These are phyloP conservation scores for Andrographis paniculata DNA, from an alignment of 305 asterid species.

Conservation along the genomic window DNA sequence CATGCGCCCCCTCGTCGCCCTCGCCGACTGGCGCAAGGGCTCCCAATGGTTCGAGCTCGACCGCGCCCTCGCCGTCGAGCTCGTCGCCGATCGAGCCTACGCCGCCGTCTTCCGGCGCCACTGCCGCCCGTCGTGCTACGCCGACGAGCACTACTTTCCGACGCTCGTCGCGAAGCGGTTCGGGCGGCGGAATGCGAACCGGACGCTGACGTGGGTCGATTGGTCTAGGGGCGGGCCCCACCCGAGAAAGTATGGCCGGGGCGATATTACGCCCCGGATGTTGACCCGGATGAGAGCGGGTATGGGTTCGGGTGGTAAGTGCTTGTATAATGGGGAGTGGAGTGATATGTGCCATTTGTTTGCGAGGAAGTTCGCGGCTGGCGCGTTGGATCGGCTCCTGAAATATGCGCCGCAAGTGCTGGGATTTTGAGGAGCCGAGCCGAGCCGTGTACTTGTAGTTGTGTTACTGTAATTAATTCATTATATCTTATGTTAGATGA, in stretches of 20 bases:
- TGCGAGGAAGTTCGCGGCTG: constrained; percentile 48
- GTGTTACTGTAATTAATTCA: neutral
- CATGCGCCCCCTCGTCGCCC: constrained; percentile 33
- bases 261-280: constrained; percentile 25
- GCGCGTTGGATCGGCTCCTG: constrained; percentile 35
- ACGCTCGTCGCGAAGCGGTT: constrained; percentile 28
- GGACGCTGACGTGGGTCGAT: constrained; percentile 59
- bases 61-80: constrained; percentile 34
- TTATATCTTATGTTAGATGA: no score
- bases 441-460: neutral
- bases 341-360: constrained; percentile 41
- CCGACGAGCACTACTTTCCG: constrained; percentile 61
- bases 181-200: constrained; percentile 28
- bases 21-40: constrained; percentile 43
- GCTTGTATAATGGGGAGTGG: constrained; percentile 37
- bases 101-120: constrained; percentile 23
- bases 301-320: neutral
- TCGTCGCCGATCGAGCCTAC: constrained; percentile 30
- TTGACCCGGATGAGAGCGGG: constrained; percentile 29
- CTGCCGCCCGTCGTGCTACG: constrained; percentile 43
- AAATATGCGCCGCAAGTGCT: constrained; percentile 34
- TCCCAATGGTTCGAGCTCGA: constrained; percentile 54
- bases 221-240: constrained; percentile 62
- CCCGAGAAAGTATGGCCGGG: constrained; percentile 30
- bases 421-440: constrained; percentile 3